phyloP scores from a whole-genome alignment of 192 early-diverging fungal species.

The Lobosporangium transversale region DNA sequence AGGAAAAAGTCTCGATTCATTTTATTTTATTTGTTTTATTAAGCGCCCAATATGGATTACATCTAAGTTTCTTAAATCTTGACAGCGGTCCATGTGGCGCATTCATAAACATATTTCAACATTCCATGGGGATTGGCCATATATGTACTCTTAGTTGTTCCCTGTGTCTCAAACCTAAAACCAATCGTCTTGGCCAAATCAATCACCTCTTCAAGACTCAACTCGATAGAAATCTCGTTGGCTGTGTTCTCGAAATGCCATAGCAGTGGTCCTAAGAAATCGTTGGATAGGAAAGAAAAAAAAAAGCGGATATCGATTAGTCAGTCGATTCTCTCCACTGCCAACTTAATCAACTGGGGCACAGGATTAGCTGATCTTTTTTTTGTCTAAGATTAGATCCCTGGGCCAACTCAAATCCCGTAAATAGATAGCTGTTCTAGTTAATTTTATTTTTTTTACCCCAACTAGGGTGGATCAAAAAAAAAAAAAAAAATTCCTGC shows the following conservation, averaged over 20 bases:
- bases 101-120: slow-evolving; percentile 86
- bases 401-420: slow-evolving; percentile 24
- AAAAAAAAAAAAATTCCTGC: too few relatives aligned
- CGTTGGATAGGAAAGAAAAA: background rate
- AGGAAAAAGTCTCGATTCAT: background rate
- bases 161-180: slow-evolving; percentile 77
- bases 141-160: slow-evolving; percentile 72
- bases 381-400: too few relatives aligned
- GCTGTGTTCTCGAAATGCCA: slow-evolving; percentile 94
- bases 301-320: background rate
- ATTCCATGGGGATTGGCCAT: slow-evolving; percentile 80
- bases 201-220: slow-evolving; percentile 86
- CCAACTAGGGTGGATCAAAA: background rate
- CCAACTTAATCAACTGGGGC: too few relatives aligned
- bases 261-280: slow-evolving; percentile 77
- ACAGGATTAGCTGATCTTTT: too few relatives aligned
- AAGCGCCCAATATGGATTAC: background rate
- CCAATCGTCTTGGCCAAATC: slow-evolving; percentile 67
- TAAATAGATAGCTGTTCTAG: slow-evolving; percentile 6
- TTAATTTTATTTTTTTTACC: background rate
- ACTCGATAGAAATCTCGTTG: slow-evolving; percentile 85
- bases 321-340: too few relatives aligned
- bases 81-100: slow-evolving; percentile 73
- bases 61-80: slow-evolving; percentile 44
- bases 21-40: background rate